Evolutionary conservation across 2,329 filamentous ascomycete genomes (phyloP), one percentile per base, ranked within the genome.

Genomic region (Paramyrothecium roridum): DNA sequence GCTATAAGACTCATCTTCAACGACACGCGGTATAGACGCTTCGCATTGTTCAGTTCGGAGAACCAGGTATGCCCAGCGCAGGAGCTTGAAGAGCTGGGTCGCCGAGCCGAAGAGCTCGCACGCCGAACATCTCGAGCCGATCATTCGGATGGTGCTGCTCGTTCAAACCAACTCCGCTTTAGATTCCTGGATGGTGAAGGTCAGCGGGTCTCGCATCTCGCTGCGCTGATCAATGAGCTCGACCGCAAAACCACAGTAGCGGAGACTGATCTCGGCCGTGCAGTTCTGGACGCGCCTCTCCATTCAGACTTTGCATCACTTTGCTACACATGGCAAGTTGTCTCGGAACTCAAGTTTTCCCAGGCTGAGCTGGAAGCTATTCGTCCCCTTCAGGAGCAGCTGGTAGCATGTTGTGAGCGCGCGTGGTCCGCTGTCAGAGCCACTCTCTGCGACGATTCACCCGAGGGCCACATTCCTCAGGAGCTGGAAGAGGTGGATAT

Each of bases 391-490:
- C 84, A 88, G 58, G 59, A 69, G 2, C 80, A 83, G 3, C 80
- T 92, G 2, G 73, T 90, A 13, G 64, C 66, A 2, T 79, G 81
- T 57, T 89, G 91, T 56, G 73, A 80, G 50, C 78, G 81, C n/a
- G 83, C 96, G 8, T 99, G 95, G 95, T 65, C 74, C 1, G 81
- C 84, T 23, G 91, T 97, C 6, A 84, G 83, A 62, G 81, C 86
- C 52, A 84, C 96, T 3, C 81, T 99, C 1, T 99, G 95, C 65
- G 88, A 96, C 59, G 95, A 97, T 72, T 96, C 95, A 1, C 95
- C 96, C 0, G 95, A 99, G 73, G 93, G 93, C 0, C 87, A 95
- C 69, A 76, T 91, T 3, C 88, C 87, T 0, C 86, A 93, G 52
- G 90, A 93, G 23, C 70, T 91, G n/a, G 84, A 89, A 53, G 87